Percentiles rank a stretch among this genome's conserved stretches.
Evolutionary conservation across 306 rosid species (phyloP).

Genomic region (Abrus precatorius): DNA sequence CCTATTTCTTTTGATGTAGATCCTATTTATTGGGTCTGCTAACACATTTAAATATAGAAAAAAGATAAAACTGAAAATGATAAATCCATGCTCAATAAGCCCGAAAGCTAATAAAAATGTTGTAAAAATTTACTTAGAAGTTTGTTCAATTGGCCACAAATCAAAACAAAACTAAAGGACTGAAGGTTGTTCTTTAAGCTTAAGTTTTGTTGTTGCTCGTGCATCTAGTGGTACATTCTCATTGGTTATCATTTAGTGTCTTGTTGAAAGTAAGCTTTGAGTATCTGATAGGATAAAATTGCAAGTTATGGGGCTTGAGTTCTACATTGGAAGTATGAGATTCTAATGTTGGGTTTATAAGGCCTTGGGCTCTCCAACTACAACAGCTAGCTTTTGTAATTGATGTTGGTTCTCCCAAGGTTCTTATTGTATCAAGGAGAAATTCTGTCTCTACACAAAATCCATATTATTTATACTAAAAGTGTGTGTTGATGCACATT

Average conservation of each 20-base stretch:
- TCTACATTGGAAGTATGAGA: too few relatives aligned
- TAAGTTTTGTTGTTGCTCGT: background rate
- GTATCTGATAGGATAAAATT: background rate
- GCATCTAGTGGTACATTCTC: background rate
- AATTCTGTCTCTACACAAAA: background rate
- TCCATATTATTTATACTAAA: background rate
- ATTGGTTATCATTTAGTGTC: background rate
- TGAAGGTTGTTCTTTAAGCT: background rate
- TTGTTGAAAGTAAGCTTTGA: background rate
- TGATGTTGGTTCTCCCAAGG: too few relatives aligned
- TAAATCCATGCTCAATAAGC: background rate
- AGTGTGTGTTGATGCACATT: background rate
- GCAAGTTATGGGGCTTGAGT: too few relatives aligned
- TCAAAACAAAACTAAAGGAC: background rate
- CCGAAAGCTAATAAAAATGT: background rate
- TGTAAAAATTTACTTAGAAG: background rate
- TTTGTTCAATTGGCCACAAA: background rate
- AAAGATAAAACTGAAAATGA: background rate
- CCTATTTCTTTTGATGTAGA: background rate
- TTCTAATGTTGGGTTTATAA: too few relatives aligned
- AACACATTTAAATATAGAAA: background rate
- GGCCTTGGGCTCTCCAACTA: too few relatives aligned
- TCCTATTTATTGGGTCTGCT: slow-evolving; percentile 1
- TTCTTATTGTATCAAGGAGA: background rate
- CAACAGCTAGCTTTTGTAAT: too few relatives aligned